Conservation (phyloP, 148 eudicot genomes). For the Camellia granthamiana region DNA sequence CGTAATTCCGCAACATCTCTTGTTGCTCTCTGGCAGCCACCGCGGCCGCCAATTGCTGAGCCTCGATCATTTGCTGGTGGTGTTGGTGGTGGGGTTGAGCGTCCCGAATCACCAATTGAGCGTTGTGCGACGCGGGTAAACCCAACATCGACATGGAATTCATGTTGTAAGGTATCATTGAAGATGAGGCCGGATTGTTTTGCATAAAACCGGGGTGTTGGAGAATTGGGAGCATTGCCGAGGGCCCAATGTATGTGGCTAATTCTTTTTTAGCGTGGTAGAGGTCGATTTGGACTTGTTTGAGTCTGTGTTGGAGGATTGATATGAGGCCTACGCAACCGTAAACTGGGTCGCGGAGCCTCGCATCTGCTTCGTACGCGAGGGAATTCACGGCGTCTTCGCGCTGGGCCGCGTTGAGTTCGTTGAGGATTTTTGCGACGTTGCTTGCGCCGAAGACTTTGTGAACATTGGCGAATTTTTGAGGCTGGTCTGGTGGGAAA, state of each 20-base stretch:
- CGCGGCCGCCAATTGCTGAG: slow-evolving; percentile 48
- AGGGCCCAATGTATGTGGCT: slow-evolving; percentile 53
- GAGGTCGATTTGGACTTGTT: slow-evolving; percentile 50
- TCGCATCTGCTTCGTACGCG: slow-evolving; percentile 72
- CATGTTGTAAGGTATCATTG: slow-evolving; percentile 35
- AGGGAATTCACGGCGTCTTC: slow-evolving; percentile 81
- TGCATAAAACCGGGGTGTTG: slow-evolving; percentile 28
- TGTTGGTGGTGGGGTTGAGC: slow-evolving; percentile 37
- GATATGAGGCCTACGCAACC: slow-evolving; percentile 83
- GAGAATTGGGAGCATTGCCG: slow-evolving; percentile 50
- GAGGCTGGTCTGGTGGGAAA: slow-evolving; percentile 86
- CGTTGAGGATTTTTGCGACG: slow-evolving; percentile 69
- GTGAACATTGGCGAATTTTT: slow-evolving; percentile 65
- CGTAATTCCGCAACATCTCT: slow-evolving; percentile 50
- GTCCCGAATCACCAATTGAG: slow-evolving; percentile 32
- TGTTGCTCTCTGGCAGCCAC: slow-evolving; percentile 50
- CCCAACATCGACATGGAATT: slow-evolving; percentile 33
- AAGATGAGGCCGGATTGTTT: slow-evolving; percentile 19
- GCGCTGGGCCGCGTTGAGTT: slow-evolving; percentile 42
- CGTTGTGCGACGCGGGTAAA: slow-evolving; percentile 20
- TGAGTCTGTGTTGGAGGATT: slow-evolving; percentile 57
- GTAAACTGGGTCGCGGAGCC: slow-evolving; percentile 71
- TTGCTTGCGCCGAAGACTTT: slow-evolving; percentile 86
- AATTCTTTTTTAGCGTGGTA: slow-evolving; percentile 57
- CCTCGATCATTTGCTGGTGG: slow-evolving; percentile 36